phyloP scores from a whole-genome alignment of 257 asterid genomes.

The Buddleja alternifolia region DNA sequence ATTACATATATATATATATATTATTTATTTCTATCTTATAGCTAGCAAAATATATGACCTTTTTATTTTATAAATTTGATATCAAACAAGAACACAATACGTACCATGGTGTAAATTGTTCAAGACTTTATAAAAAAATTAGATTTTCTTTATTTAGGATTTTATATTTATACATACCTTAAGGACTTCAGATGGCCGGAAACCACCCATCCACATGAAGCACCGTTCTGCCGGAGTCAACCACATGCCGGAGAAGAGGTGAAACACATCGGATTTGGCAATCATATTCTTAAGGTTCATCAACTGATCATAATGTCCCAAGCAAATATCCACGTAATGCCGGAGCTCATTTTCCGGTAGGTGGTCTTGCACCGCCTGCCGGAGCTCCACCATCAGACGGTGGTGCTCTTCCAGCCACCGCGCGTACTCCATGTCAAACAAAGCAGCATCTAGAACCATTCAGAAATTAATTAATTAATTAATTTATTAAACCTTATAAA shows the following conservation, averaged over 20 bases:
- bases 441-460: constrained; percentile 46
- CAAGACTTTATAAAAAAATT: too few species aligned
- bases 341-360: constrained; percentile 73
- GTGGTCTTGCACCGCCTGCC: constrained; percentile 64
- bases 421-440: constrained; percentile 76
- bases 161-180: constrained; percentile 35
- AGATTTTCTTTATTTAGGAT: background rate
- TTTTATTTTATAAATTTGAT: too few species aligned
- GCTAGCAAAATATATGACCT: too few species aligned
- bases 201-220: constrained; percentile 67
- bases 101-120: too few species aligned
- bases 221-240: constrained; percentile 65
- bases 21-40: too few species aligned
- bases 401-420: constrained; percentile 91
- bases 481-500: too few species aligned
- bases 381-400: constrained; percentile 68
- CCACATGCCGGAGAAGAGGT: constrained; percentile 63
- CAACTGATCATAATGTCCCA: constrained; percentile 66
- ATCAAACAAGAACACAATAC: too few species aligned
- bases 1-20: too few species aligned
- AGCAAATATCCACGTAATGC: constrained; percentile 53
- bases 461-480: background rate
- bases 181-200: constrained; percentile 60
- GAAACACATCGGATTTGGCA: constrained; percentile 63
- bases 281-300: constrained; percentile 61